Base-by-base conservation (phyloP, 2,329 filamentous ascomycete species). In the Ambrosiella beaveri region DNA sequence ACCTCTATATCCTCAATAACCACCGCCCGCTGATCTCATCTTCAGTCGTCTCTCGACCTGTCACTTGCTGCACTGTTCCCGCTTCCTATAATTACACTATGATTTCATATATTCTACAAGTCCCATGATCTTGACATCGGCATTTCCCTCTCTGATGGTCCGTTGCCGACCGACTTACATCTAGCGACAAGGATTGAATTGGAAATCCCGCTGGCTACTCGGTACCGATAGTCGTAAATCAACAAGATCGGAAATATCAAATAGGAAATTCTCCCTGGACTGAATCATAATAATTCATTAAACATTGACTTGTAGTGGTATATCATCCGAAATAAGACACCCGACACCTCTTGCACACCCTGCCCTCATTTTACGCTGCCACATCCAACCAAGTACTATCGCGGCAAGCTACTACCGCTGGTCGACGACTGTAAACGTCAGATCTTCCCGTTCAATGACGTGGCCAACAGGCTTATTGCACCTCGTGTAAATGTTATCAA, bases 401-500 rank as follows among this genome's bases (percentile, higher is more conserved):
- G 47, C 47, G 6, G 12, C 3, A 50, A 7, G 7, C 35, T 41
- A 13, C 39, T n/a, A 70, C n/a, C 79, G 72, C 58, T 81, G 65
- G 64, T 82, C 79, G 37, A 77, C 70, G 6, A 81, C 71, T 51
- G 75, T 71, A 64, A 79, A 80, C n/a, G 84, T 76, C 64, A 88
- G 70, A 60, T 78, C 79, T 52, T 79, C 75, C 27, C 76, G 80
- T 67, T 87, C 82, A 63, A 83, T 82, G 1, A 88, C 85, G 68
- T 88, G 84, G 0, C 84, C 84, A 0, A 71, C 66, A 0, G 83
- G 84, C 56, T 81, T 75, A 56, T 78, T 71, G 1, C 88, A 87
- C 65, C 84, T 81, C 0, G 85, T 88, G 66, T 95, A 95, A 1
- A 94, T 77, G 64, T 89, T 84, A 35, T 79, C 75, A 57, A 80